Percentiles rank a stretch among this genome's conserved stretches.
Conservation (phyloP, 371 early-diverging fungal species). For the Apophysomyces trapeziformis region DNA sequence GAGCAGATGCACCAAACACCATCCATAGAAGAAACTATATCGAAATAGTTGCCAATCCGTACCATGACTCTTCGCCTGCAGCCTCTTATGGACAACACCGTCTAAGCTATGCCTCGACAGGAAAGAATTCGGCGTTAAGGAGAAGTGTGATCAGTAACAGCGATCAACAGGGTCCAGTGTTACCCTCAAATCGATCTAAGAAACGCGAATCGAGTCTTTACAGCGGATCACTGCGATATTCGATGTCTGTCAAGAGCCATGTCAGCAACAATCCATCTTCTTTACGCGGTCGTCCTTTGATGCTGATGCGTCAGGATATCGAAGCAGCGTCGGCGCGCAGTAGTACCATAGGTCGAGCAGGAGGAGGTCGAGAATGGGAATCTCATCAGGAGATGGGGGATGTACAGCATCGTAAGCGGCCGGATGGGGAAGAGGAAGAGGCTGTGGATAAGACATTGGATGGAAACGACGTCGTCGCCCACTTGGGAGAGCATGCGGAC, state of each 20-base stretch:
- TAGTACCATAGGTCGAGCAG: background rate
- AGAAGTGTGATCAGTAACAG: conserved; percentile 22
- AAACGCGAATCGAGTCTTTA: conserved; percentile 45
- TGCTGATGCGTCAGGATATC: conserved; percentile 21
- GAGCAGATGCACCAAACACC: conserved; percentile 15
- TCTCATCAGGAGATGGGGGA: conserved; percentile 2
- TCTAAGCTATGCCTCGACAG: conserved; percentile 11
- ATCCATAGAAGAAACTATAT: conserved; percentile 34
- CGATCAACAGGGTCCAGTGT: conserved; percentile 23
- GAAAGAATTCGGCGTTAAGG: conserved; percentile 9
- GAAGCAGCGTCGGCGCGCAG: background rate
- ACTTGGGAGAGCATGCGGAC: conserved; percentile 20
- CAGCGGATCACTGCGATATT: conserved; percentile 42
- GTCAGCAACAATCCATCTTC: conserved; percentile 22
- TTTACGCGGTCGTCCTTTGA: conserved; percentile 17
- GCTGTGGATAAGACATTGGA: conserved; percentile 10
- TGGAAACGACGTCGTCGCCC: background rate
- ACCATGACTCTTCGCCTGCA: conserved; percentile 19
- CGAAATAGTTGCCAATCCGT: conserved; percentile 37
- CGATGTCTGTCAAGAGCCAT: conserved; percentile 32
- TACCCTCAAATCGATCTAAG: conserved; percentile 32
- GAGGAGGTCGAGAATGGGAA: background rate
- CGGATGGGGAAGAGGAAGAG: conserved; percentile 15
- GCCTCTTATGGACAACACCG: conserved; percentile 20
- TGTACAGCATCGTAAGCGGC: background rate